phyloP scores from a whole-genome alignment of 306 rosid genomes.

The Begonia loranthoides region DNA sequence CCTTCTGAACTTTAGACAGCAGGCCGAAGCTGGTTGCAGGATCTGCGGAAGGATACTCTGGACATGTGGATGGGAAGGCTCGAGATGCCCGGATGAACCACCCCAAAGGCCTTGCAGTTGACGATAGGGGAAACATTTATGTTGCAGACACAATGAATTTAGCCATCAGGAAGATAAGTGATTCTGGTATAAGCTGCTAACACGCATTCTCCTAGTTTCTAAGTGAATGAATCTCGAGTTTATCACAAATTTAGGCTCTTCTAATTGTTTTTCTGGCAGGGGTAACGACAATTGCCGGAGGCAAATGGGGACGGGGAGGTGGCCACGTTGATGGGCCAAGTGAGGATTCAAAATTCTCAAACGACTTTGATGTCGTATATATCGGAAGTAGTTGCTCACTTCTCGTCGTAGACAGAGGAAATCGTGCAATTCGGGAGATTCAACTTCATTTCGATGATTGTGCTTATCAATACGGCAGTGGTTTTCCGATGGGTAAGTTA shows the following conservation, averaged over 20 bases:
- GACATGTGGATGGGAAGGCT: slow-evolving; percentile 75
- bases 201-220: neutral
- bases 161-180: slow-evolving; percentile 89
- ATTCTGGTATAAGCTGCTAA: slow-evolving; percentile 38
- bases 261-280: slow-evolving; percentile 20
- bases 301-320: slow-evolving; percentile 65
- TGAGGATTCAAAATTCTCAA: slow-evolving; percentile 79
- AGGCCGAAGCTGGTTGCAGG: slow-evolving; percentile 77
- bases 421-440: slow-evolving; percentile 76
- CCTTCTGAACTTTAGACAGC: slow-evolving; percentile 47
- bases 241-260: neutral
- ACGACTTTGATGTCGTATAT: slow-evolving; percentile 86
- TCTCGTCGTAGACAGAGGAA: slow-evolving; percentile 76
- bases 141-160: slow-evolving; percentile 76
- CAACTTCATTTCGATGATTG: slow-evolving; percentile 86
- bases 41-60: slow-evolving; percentile 73
- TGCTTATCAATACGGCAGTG: slow-evolving; percentile 83
- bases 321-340: slow-evolving; percentile 88
- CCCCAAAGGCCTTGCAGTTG: slow-evolving; percentile 80
- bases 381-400: slow-evolving; percentile 88
- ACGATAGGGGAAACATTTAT: slow-evolving; percentile 83
- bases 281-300: slow-evolving; percentile 91
- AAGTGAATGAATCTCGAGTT: neutral
- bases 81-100: slow-evolving; percentile 86
- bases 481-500: slow-evolving; percentile 67